Conservation (phyloP, 1,139 yeast genomes). For the Debaryomycetaceae sp. region DNA sequence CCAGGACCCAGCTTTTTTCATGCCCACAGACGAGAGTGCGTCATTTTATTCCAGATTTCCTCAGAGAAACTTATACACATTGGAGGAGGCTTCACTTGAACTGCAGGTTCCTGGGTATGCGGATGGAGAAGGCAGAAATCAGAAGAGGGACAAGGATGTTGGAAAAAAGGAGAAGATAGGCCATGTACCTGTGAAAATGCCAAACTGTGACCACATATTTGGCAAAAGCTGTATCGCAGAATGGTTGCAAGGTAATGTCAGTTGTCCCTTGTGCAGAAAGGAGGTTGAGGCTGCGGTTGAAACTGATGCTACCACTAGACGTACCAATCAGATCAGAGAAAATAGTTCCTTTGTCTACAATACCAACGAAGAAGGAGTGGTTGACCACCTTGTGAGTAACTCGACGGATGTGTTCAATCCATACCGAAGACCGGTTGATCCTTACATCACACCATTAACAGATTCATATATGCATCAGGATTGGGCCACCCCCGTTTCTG, state of each 20-base stretch:
- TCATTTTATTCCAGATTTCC: conserved; percentile 34
- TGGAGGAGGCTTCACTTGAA: conserved; percentile 21
- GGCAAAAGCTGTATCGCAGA: conserved; percentile 43
- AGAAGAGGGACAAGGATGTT: conserved; percentile 11
- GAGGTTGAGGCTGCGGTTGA: conserved; percentile 34
- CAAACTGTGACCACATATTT: conserved; percentile 40
- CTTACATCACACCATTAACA: conserved; percentile 40
- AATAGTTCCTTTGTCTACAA: conserved; percentile 14
- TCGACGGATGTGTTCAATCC: conserved; percentile 42
- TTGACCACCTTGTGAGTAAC: conserved; percentile 24
- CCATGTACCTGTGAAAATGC: conserved; percentile 44
- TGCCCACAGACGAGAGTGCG: conserved; percentile 36
- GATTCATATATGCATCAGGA: conserved; percentile 39
- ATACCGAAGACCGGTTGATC: conserved; percentile 34
- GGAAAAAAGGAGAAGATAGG: conserved; percentile 17
- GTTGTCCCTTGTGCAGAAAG: conserved; percentile 46
- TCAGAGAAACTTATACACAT: conserved; percentile 22
- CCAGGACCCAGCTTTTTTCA: conserved; percentile 37
- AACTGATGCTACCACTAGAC: conserved; percentile 18
- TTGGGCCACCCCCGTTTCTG: conserved; percentile 28
- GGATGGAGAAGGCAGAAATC: conserved; percentile 10
- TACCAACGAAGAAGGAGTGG: conserved; percentile 15
- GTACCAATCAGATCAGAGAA: conserved; percentile 10
- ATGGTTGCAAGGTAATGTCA: conserved; percentile 40
- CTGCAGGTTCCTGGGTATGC: conserved; percentile 33